Percentiles rank a stretch among this genome's conserved stretches.
Conservation (phyloP, 2,329 filamentous ascomycete genomes). For the Tolypocladium tropicale region DNA sequence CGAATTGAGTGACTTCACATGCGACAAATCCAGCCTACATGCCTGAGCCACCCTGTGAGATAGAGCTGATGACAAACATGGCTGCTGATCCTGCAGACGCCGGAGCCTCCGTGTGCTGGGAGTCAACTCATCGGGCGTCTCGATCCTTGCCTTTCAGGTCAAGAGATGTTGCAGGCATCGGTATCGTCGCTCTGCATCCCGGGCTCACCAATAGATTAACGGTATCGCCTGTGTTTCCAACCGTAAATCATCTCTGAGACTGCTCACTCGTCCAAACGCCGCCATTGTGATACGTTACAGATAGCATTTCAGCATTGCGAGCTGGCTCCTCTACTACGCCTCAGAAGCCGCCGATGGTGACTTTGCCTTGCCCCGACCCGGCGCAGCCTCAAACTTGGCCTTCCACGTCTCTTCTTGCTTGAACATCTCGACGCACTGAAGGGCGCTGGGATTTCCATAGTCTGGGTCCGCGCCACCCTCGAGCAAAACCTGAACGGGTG, state of each 20-base stretch:
- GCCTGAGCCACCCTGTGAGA: background rate
- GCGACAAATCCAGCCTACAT: background rate
- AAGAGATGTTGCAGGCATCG: too few species aligned
- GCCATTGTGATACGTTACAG: too few species aligned
- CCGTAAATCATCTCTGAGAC: too few species aligned
- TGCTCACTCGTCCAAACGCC: too few species aligned
- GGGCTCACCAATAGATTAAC: too few species aligned
- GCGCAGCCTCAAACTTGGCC: slow-evolving; percentile 36
- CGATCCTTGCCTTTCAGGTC: too few species aligned
- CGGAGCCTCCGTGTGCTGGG: background rate
- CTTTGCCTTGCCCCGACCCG: slow-evolving; percentile 34
- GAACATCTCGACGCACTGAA: slow-evolving; percentile 39
- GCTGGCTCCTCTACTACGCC: too few species aligned
- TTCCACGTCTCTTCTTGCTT: slow-evolving; percentile 41
- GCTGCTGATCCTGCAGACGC: background rate
- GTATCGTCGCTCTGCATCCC: too few species aligned
- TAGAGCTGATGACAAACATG: background rate
- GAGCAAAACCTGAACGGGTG: slow-evolving; percentile 28
- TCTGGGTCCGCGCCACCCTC: slow-evolving; percentile 45
- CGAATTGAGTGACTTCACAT: background rate
- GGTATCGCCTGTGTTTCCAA: too few species aligned
- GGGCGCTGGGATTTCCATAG: slow-evolving; percentile 36
- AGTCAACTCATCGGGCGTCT: too few species aligned
- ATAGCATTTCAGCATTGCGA: rapidly evolving
- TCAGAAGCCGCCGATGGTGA: background rate